phyloP scores from a whole-genome alignment of 208 protist species.

The Crithidia expoeki region DNA sequence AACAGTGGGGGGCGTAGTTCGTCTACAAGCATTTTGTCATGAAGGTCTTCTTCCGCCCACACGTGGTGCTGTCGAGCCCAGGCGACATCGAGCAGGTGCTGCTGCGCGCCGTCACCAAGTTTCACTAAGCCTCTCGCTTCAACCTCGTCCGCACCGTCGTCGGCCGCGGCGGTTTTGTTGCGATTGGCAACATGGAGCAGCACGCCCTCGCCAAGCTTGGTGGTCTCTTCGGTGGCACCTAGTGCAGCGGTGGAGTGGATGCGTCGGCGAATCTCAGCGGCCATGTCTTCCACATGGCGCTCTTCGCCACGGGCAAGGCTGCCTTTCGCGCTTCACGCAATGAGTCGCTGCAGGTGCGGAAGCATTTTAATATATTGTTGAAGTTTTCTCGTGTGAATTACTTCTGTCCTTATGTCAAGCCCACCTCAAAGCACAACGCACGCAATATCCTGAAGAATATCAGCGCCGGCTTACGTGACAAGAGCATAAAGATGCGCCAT shows the following conservation, averaged over 20 bases:
- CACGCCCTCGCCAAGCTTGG: constrained; percentile 49
- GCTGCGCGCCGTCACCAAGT: constrained; percentile 43
- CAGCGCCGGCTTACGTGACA: constrained; percentile 37
- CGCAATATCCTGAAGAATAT: constrained; percentile 37
- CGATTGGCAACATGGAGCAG: constrained; percentile 48
- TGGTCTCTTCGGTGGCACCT: constrained; percentile 34
- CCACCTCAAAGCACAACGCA: constrained; percentile 38
- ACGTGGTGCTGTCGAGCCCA: constrained; percentile 56
- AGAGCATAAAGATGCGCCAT: constrained; percentile 33
- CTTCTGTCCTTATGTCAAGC: constrained; percentile 59
- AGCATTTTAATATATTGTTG: constrained; percentile 48
- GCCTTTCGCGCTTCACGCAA: constrained; percentile 49
- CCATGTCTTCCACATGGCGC: constrained; percentile 54
- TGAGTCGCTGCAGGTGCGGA: constrained; percentile 43
- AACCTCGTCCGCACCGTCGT: constrained; percentile 60
- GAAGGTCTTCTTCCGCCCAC: constrained; percentile 56
- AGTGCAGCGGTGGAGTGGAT: constrained; percentile 32
- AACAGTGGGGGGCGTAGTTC: constrained; percentile 44
- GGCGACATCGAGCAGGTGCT: constrained; percentile 56
- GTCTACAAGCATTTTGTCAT: constrained; percentile 59
- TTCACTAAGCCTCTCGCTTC: constrained; percentile 50
- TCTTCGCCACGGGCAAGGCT: constrained; percentile 50
- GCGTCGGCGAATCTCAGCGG: constrained; percentile 43
- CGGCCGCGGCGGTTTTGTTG: constrained; percentile 50
- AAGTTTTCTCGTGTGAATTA: constrained; percentile 55